Percentiles rank a stretch among this genome's conserved stretches.
Conservation (phyloP, 2,329 filamentous ascomycete genomes). For the Leptographium radiaticola region DNA sequence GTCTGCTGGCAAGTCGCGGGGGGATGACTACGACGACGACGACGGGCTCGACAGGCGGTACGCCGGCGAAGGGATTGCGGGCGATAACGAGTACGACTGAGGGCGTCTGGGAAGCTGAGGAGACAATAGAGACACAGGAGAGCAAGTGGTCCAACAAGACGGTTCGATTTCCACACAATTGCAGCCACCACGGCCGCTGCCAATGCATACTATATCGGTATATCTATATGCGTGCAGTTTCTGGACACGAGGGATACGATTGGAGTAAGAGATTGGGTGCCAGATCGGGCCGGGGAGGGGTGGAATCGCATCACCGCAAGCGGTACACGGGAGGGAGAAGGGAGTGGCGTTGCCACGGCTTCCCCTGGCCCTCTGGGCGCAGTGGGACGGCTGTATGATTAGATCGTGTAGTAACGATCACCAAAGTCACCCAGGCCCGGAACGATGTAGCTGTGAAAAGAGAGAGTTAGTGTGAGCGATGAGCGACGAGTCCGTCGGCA, state of each 20-base stretch:
- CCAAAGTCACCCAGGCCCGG: constrained; percentile 92
- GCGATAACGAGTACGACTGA: constrained; percentile 36
- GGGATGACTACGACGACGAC: constrained; percentile 19
- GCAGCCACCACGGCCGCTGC: background rate
- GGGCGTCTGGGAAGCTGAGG: too few species aligned
- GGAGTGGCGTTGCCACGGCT: too few species aligned
- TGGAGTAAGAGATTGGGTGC: background rate
- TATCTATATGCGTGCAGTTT: background rate
- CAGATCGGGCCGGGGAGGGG: background rate
- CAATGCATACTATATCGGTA: background rate
- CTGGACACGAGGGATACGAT: background rate
- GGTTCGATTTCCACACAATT: background rate
- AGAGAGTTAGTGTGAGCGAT: constrained; percentile 25
- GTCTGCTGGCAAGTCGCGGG: background rate
- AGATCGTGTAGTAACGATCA: constrained; percentile 90
- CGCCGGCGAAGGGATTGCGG: constrained; percentile 38
- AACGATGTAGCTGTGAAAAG: constrained; percentile 68
- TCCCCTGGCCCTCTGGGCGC: background rate
- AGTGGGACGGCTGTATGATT: background rate
- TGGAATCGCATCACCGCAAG: background rate
- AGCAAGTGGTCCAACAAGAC: background rate
- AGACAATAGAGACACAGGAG: background rate
- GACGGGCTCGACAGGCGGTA: constrained; percentile 40
- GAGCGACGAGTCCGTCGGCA: background rate
- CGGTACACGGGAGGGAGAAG: background rate